A percentile compares a stretch with the other conserved stretches of the same genome.
Evolutionary conservation across 805 yeast genomes (phyloP).

Genomic region (Ogataea glucozyma): DNA sequence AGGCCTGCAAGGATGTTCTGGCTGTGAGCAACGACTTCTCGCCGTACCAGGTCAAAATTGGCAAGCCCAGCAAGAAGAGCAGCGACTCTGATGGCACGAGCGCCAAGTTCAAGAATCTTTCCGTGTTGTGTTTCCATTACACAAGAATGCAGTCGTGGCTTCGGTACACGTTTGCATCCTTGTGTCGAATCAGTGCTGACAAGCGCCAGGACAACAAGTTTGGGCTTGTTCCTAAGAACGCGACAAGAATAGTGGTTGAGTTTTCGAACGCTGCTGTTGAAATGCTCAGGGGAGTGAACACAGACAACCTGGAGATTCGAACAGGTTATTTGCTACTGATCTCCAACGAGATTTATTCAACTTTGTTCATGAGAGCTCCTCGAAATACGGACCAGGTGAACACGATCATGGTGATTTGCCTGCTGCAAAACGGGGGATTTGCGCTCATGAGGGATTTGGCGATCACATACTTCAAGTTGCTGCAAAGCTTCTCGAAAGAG

Average conservation of each 20-base stretch:
- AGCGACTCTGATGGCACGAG: slow-evolving; percentile 46
- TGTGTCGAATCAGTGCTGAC: slow-evolving; percentile 33
- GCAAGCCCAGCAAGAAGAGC: slow-evolving; percentile 40
- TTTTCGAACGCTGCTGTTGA: slow-evolving; percentile 25
- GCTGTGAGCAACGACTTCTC: slow-evolving; percentile 37
- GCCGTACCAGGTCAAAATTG: slow-evolving; percentile 44
- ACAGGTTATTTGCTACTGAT: slow-evolving; percentile 30
- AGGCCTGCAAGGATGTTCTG: slow-evolving; percentile 43
- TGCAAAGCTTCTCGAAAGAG: slow-evolving; percentile 26
- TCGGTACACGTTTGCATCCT: slow-evolving; percentile 33
- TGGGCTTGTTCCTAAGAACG: slow-evolving; percentile 30
- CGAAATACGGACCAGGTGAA: slow-evolving; percentile 34
- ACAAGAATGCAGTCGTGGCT: slow-evolving; percentile 48
- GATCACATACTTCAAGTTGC: slow-evolving; percentile 20
- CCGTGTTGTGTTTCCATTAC: slow-evolving; percentile 53
- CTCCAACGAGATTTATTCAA: slow-evolving; percentile 28
- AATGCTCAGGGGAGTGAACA: slow-evolving; percentile 18
- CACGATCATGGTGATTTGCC: slow-evolving; percentile 45
- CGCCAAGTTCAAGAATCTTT: slow-evolving; percentile 62
- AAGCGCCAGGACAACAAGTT: slow-evolving; percentile 46
- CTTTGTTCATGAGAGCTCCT: slow-evolving; percentile 23
- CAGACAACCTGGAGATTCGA: slow-evolving; percentile 25
- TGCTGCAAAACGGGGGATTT: slow-evolving; percentile 54
- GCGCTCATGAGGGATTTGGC: slow-evolving; percentile 33
- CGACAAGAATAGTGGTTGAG: slow-evolving; percentile 28